These are phyloP conservation scores for Puccinia hordei DNA, from an alignment of 1,284 basidiomycete species.

Conservation along the genomic window DNA sequence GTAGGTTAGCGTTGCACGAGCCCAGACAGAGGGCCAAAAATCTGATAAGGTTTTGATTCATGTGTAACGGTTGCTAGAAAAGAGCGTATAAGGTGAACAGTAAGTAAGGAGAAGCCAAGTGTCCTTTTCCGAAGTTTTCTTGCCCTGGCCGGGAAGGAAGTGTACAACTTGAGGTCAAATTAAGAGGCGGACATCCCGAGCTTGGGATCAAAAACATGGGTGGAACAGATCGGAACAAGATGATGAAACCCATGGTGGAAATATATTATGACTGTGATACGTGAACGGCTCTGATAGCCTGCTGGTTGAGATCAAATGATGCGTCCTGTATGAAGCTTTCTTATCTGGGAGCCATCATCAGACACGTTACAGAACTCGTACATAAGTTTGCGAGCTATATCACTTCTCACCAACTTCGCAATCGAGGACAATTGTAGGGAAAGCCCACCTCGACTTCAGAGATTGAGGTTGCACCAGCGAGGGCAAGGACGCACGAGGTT, in stretches of 20 bases:
- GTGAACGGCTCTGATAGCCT: not conserved
- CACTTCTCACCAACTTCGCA: not conserved
- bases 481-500: not conserved
- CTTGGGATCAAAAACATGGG: not conserved
- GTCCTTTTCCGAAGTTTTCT: not conserved
- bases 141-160: not conserved
- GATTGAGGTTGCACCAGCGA: not conserved
- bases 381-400: not conserved
- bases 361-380: conserved; percentile 25
- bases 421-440: not conserved
- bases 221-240: conserved; percentile 35
- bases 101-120: not conserved
- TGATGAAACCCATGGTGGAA: not conserved
- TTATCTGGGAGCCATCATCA: conserved; percentile 24
- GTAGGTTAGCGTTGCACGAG: not conserved
- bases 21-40: conserved; percentile 4
- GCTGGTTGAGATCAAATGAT: conserved; percentile 14
- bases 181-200: not conserved
- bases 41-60: not conserved
- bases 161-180: not conserved
- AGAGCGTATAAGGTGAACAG: conserved; percentile 13
- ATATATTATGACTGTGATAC: conserved; percentile 14
- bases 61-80: not conserved
- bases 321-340: conserved; percentile 9
- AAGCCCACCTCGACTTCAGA: not conserved